phyloP scores from a whole-genome alignment of 768 basidiomycete species.

The Tylopilus felleus region DNA sequence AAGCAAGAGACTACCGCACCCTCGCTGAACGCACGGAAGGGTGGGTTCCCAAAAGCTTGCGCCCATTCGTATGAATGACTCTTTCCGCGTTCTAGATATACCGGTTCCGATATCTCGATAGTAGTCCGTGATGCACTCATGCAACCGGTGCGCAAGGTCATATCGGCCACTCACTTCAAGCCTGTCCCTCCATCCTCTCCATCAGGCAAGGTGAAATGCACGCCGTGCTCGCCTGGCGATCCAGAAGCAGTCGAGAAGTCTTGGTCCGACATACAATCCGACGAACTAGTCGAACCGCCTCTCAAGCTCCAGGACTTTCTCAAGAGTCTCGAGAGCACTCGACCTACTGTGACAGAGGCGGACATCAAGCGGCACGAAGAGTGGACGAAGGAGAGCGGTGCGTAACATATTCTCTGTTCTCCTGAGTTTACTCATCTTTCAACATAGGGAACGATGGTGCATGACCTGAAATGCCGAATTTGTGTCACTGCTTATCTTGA shows the following conservation, averaged over 20 bases:
- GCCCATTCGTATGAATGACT: not conserved
- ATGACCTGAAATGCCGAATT: constrained; percentile 12
- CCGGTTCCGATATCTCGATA: constrained; percentile 93
- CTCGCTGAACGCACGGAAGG: constrained; percentile 90
- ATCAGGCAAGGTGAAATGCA: constrained; percentile 58
- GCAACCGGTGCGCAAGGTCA: constrained; percentile 97
- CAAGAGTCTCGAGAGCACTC: constrained; percentile 69
- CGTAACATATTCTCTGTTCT: constrained; percentile 20
- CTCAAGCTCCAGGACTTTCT: constrained; percentile 78
- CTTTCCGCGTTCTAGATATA: constrained; percentile 50
- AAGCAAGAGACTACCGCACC: constrained; percentile 69
- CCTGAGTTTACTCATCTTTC: not conserved
- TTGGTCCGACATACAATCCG: constrained; percentile 85
- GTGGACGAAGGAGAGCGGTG: constrained; percentile 84
- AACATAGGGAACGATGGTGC: constrained; percentile 31
- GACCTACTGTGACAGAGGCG: constrained; percentile 84
- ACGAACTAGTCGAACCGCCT: constrained; percentile 88
- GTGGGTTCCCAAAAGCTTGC: constrained; percentile 32
- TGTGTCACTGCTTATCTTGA: constrained; percentile 4
- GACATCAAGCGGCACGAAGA: constrained; percentile 84
- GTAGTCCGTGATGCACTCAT: constrained; percentile 95
- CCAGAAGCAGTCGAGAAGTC: constrained; percentile 78
- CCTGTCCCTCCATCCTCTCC: constrained; percentile 33
- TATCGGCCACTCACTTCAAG: constrained; percentile 95
- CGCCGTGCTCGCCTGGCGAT: constrained; percentile 96